Percentiles rank a stretch among this genome's conserved stretches.
Evolutionary conservation across 305 asterid species (phyloP).

Genomic region (Solanum hybrid): DNA sequence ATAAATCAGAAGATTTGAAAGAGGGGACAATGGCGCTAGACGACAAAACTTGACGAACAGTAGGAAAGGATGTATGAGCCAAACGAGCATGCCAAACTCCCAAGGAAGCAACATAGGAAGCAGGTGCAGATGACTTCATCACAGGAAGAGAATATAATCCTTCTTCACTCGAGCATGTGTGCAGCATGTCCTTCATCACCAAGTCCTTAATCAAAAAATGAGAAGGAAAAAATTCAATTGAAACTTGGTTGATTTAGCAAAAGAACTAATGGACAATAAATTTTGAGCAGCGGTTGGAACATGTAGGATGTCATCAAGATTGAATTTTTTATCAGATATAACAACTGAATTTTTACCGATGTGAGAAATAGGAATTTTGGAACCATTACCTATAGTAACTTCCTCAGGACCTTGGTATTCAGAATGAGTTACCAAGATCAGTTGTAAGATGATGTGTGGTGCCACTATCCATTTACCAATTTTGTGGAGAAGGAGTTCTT

Average conservation of each 20-base stretch:
- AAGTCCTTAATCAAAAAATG: background rate
- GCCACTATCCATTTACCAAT: background rate
- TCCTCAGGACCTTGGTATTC: background rate
- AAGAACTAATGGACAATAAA: no score
- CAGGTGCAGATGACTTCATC: background rate
- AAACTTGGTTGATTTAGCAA: background rate
- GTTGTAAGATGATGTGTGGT: background rate
- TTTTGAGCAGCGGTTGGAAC: background rate
- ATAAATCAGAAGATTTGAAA: no score
- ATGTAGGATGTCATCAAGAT: background rate
- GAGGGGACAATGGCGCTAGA: background rate
- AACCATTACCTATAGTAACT: background rate
- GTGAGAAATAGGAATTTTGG: background rate
- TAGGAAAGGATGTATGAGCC: background rate
- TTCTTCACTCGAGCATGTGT: background rate
- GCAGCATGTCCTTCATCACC: background rate
- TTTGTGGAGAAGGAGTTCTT: background rate
- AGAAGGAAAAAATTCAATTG: background rate
- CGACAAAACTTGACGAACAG: background rate
- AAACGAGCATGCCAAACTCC: background rate
- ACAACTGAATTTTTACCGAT: no score
- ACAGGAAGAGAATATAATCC: background rate
- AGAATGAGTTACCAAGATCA: background rate
- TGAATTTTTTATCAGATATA: no score
- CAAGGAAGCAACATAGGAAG: fast-evolving